phyloP scores from a whole-genome alignment of 768 basidiomycete species.

The Suillus decipiens region DNA sequence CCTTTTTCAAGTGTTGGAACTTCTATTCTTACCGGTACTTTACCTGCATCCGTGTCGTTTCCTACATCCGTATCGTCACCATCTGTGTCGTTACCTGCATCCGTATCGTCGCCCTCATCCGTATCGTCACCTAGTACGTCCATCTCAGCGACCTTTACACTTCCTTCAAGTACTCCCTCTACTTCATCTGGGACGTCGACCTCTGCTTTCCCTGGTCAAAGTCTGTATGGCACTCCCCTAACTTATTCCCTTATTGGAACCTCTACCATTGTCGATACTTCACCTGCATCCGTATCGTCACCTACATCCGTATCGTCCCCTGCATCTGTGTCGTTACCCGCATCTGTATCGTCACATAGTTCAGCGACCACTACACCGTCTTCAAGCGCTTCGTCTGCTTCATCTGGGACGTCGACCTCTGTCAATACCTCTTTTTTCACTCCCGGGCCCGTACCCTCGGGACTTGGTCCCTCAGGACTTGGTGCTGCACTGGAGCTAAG shows the following conservation, averaged over 20 bases:
- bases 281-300: neutral
- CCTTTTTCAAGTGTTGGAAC: neutral
- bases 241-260: neutral
- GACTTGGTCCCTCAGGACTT: too few relatives aligned
- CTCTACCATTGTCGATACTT: too few relatives aligned
- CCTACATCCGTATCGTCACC: too few relatives aligned
- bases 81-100: neutral
- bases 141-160: neutral
- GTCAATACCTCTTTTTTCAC: too few relatives aligned
- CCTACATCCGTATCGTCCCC: too few relatives aligned
- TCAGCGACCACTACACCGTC: neutral
- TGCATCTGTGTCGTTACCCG: too few relatives aligned
- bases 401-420: neutral
- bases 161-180: neutral
- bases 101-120: neutral
- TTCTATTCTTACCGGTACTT: neutral
- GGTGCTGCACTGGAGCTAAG: neutral
- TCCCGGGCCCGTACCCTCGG: neutral
- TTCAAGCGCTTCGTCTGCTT: neutral
- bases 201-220: constrained; percentile 27
- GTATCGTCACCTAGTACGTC: neutral
- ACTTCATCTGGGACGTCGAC: neutral
- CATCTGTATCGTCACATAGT: too few relatives aligned
- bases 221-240: constrained; percentile 11
- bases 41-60: neutral